phyloP scores from a whole-genome alignment of 257 asterid genomes.

The Solanum boliviense region DNA sequence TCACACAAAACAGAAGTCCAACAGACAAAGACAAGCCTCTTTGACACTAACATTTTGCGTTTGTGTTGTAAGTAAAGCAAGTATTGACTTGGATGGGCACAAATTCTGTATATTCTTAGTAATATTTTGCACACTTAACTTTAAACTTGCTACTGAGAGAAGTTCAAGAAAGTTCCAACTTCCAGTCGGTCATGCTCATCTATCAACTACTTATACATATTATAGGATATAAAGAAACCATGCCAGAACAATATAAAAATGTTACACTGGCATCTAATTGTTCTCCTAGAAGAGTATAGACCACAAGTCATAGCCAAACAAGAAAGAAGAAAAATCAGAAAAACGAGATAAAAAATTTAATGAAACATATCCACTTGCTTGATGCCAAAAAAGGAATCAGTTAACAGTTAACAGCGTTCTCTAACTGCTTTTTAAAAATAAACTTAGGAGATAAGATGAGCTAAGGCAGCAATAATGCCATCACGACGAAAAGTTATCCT shows the following conservation, averaged over 20 bases:
- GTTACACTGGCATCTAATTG: background rate
- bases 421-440: background rate
- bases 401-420: background rate
- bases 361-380: background rate
- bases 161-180: background rate
- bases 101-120: background rate
- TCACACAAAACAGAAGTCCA: no score
- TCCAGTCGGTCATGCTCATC: background rate
- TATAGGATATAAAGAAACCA: background rate
- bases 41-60: no score
- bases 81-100: no score
- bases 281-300: background rate
- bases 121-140: background rate
- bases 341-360: background rate
- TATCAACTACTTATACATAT: background rate
- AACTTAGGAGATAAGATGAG: background rate
- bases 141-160: background rate
- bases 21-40: no score
- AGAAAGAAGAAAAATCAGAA: background rate
- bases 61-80: no score
- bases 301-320: background rate
- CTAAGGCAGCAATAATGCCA: background rate
- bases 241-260: background rate
- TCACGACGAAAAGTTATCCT: background rate
- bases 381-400: background rate